Base-by-base conservation (phyloP, 768 basidiomycete species). In the Mycena belliarum region DNA sequence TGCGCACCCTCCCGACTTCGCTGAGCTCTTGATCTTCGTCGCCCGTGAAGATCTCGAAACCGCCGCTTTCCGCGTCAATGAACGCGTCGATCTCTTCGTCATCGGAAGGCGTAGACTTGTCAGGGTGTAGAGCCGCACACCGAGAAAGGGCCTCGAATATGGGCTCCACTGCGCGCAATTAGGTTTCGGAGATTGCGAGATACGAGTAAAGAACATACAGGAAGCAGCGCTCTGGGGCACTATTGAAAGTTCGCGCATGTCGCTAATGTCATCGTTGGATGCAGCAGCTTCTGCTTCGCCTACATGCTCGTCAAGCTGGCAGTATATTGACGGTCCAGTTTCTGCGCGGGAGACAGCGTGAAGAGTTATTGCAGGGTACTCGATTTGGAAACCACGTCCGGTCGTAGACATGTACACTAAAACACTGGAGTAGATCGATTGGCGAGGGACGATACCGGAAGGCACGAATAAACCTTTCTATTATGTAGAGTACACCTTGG, bases 1-100 rank as follows among this genome's bases (percentile, higher is more conserved):
- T 91, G 89, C 93, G 90, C 87, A 93, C 91, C 88, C 90, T 86
- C 78, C 93, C 93, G 63, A 88, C 89, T 76, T 88, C 87, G 72
- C 86, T 90, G 63, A 94, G 82, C 73, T 94, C 90, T 66, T 92
- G 78, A 21, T 75, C 80, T 53, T 80, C 85, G 45, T 80, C 79
- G 25, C 86, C 88, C 21, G 73, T 76, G 64, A 82, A 82, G 4
- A 76, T 75, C 5, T 77, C 79, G 69, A 91, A 88, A 1, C 78
- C 75, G 58, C 70, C 69, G 16, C 69, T 70, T 29, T 76, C 74
- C 8, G 77, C 65, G 65, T 87, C 81, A 58, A 86, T 71, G 64
- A 87, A 82, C 5, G 82, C 82, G 44, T 83, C 82, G 54, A 60
- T 55, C 65, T 82, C 79, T 51, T 76, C 78, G 56, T 82, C 77